Conservation (phyloP, 1,139 yeast species). For the Ogataea hybrid region DNA sequence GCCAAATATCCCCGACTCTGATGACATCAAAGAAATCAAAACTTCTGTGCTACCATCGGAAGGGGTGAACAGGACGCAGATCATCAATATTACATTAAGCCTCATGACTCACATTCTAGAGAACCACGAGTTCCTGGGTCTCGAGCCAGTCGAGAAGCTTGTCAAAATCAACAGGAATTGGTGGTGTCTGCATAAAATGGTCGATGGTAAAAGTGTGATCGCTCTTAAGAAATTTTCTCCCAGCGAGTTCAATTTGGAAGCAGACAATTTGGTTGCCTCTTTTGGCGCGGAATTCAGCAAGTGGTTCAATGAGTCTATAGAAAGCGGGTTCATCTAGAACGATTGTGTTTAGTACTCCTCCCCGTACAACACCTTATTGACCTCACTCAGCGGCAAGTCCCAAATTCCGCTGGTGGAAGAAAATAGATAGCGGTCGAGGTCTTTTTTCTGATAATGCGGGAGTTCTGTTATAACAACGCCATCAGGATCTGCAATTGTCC, state of each 20-base stretch:
- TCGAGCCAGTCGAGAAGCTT: slow-evolving; percentile 20
- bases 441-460: slow-evolving; percentile 23
- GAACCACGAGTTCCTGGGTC: slow-evolving; percentile 11
- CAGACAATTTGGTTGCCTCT: slow-evolving; percentile 16
- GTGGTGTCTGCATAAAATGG: slow-evolving; percentile 26
- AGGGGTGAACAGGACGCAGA: slow-evolving; percentile 14
- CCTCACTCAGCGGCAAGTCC: slow-evolving; percentile 75
- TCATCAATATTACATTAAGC: slow-evolving; percentile 19
- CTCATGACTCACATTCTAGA: slow-evolving; percentile 17
- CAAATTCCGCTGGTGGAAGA: slow-evolving; percentile 76
- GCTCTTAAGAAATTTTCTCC: slow-evolving; percentile 21
- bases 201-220: slow-evolving; percentile 17
- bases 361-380: slow-evolving; percentile 62
- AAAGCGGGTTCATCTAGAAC: slow-evolving; percentile 6
- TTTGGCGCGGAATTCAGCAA: slow-evolving; percentile 23
- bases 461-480: slow-evolving; percentile 47
- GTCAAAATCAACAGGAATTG: slow-evolving; percentile 26
- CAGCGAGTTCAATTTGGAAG: slow-evolving; percentile 18
- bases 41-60: slow-evolving; percentile 3
- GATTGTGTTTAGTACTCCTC: slow-evolving; percentile 5
- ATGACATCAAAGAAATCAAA: slow-evolving; percentile 17
- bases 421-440: slow-evolving; percentile 38
- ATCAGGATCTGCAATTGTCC: slow-evolving; percentile 67
- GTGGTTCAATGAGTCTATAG: slow-evolving; percentile 18
- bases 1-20: slow-evolving; percentile 26